Conservation (phyloP, 2,329 filamentous ascomycete genomes). For the Penicillium sclerotiorum region DNA sequence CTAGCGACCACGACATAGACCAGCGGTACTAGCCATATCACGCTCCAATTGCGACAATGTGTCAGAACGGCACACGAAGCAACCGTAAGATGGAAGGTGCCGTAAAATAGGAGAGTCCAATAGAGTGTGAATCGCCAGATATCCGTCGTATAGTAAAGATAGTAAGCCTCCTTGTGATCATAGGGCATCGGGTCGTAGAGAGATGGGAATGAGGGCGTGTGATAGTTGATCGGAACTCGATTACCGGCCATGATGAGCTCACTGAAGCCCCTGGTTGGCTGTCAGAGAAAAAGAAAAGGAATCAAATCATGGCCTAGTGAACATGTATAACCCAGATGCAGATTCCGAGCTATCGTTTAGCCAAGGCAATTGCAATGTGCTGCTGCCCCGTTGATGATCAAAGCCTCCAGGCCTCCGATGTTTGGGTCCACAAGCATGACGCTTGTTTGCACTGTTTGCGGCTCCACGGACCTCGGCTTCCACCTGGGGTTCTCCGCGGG, state of each 20-base stretch:
- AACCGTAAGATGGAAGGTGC: slow-evolving; percentile 72
- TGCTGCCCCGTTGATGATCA: background rate
- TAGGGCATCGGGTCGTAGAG: slow-evolving; percentile 74
- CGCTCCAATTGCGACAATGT: slow-evolving; percentile 56
- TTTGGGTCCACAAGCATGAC: slow-evolving; percentile 9
- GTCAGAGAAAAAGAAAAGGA: background rate
- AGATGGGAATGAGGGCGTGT: slow-evolving; percentile 73
- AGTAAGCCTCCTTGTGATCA: slow-evolving; percentile 57
- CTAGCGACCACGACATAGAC: slow-evolving; percentile 72
- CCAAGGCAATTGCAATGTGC: no score
- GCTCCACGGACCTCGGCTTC: slow-evolving; percentile 34
- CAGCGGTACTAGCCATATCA: slow-evolving; percentile 71
- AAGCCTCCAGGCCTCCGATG: background rate
- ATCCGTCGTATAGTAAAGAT: slow-evolving; percentile 74
- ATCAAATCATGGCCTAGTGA: background rate
- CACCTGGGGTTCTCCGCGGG: slow-evolving; percentile 37
- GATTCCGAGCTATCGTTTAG: no score
- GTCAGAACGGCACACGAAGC: slow-evolving; percentile 72
- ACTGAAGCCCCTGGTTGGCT: slow-evolving; percentile 6
- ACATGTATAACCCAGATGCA: background rate
- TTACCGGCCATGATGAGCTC: slow-evolving; percentile 36
- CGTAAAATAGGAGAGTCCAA: slow-evolving; percentile 83
- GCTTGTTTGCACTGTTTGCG: slow-evolving; percentile 40
- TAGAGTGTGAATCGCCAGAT: slow-evolving; percentile 85
- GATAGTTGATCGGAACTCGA: slow-evolving; percentile 61